Evolutionary conservation across 306 rosid genomes (phyloP).

Genomic region (Amphicarpaea edgeworthii): DNA sequence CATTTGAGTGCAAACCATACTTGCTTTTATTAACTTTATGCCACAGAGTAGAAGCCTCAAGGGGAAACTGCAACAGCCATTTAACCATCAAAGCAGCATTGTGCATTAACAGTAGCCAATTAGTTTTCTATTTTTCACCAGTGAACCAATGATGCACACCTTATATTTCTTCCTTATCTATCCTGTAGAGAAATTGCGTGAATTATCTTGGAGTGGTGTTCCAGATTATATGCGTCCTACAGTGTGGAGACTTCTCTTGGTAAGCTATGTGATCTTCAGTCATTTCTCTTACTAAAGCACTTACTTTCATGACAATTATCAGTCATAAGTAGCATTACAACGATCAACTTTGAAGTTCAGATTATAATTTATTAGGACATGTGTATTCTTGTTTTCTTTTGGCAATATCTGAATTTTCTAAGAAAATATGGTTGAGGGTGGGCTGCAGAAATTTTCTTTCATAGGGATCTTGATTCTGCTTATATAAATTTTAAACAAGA

Average conservation of each 20-base stretch:
- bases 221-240: slow-evolving; percentile 96
- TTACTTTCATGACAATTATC: slow-evolving; percentile 23
- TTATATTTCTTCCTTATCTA: slow-evolving; percentile 41
- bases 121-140: slow-evolving; percentile 29
- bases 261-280: slow-evolving; percentile 52
- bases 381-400: slow-evolving; percentile 19
- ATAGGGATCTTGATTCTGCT: slow-evolving; percentile 11
- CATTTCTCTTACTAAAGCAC: slow-evolving; percentile 4
- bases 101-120: slow-evolving; percentile 9
- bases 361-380: slow-evolving; percentile 32
- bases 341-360: slow-evolving; percentile 8
- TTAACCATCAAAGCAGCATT: not conserved
- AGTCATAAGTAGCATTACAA: not conserved
- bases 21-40: not conserved
- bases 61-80: not conserved
- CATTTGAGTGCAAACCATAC: not conserved
- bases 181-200: slow-evolving; percentile 86
- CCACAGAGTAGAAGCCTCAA: not conserved
- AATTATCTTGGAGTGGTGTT: slow-evolving; percentile 95
- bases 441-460: slow-evolving; percentile 19
- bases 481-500: slow-evolving; percentile 13
- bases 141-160: slow-evolving; percentile 18
- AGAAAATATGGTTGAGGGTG: not conserved
- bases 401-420: not conserved
- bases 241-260: slow-evolving; percentile 96